Conservation (phyloP, 2,329 filamentous ascomycete genomes). For the Neocatenulostroma microsporum region DNA sequence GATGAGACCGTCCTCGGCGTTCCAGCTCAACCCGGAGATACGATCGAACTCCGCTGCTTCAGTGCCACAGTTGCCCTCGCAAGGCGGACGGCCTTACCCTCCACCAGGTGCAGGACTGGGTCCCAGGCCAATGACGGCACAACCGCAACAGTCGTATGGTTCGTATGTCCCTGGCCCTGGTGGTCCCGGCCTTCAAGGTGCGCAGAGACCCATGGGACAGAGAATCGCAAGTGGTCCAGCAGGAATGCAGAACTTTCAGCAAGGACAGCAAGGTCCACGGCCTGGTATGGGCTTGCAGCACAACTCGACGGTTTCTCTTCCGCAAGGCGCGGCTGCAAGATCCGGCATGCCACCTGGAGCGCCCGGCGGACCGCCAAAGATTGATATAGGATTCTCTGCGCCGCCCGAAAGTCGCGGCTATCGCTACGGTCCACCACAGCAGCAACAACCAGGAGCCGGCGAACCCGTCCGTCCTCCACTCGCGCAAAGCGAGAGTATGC, state of each 20-base stretch:
- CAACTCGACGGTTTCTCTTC: too few relatives aligned
- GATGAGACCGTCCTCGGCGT: constrained; percentile 46
- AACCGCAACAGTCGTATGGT: too few relatives aligned
- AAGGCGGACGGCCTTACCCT: constrained; percentile 21
- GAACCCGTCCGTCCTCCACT: constrained; percentile 7
- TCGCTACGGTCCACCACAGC: constrained; percentile 33
- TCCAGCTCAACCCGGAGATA: constrained; percentile 43
- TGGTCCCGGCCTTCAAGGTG: too few relatives aligned
- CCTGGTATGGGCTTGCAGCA: too few relatives aligned
- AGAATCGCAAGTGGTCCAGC: constrained; percentile 29
- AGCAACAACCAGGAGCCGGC: too few relatives aligned
- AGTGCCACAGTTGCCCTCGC: constrained; percentile 22
- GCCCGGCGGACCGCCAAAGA: too few relatives aligned
- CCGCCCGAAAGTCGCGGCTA: constrained; percentile 39
- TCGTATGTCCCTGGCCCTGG: too few relatives aligned
- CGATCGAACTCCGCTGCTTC: constrained; percentile 22
- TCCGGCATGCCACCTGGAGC: too few relatives aligned
- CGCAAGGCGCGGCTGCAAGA: too few relatives aligned
- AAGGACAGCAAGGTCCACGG: constrained; percentile 8
- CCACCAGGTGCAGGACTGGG: too few relatives aligned
- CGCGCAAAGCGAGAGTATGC: constrained; percentile 11
- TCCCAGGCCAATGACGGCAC: too few relatives aligned
- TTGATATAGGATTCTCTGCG: constrained; percentile 37
- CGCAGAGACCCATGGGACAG: constrained; percentile 15
- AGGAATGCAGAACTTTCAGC: constrained; percentile 13